A percentile compares a stretch with the other conserved stretches of the same genome.
These are phyloP conservation scores for Suillus variegatus DNA, from an alignment of 768 basidiomycete genomes.

Conservation along the genomic window DNA sequence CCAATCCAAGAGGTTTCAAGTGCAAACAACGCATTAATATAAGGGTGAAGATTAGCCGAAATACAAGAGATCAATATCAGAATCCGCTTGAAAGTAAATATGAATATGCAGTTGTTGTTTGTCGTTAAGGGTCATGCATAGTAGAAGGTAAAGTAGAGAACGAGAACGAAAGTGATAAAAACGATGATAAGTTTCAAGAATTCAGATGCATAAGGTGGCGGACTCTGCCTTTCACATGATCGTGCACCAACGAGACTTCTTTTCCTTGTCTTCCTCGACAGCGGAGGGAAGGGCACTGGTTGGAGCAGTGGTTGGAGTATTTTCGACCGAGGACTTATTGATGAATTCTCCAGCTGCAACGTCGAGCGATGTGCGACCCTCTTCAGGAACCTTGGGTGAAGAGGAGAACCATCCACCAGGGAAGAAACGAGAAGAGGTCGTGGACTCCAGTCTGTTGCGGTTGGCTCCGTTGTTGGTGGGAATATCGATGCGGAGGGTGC, in stretches of 20 bases:
- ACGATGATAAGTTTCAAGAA: slow-evolving; percentile 5
- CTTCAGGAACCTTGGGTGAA: slow-evolving; percentile 38
- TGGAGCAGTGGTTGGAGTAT: slow-evolving; percentile 10
- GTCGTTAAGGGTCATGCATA: slow-evolving; percentile 4
- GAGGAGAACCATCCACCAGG: slow-evolving; percentile 53
- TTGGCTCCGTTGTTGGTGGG: slow-evolving; percentile 15
- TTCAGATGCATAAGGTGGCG: slow-evolving; percentile 16
- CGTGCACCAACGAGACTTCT: slow-evolving; percentile 19
- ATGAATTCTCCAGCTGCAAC: slow-evolving; percentile 51
- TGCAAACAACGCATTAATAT: not conserved
- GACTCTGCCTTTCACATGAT: slow-evolving; percentile 14
- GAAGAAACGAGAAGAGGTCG: slow-evolving; percentile 57
- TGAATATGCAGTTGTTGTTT: slow-evolving; percentile 7
- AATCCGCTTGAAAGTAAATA: slow-evolving; percentile 9
- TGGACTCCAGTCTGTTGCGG: slow-evolving; percentile 49
- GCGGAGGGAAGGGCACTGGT: slow-evolving; percentile 11
- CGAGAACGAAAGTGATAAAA: slow-evolving; percentile 6
- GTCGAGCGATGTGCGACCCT: slow-evolving; percentile 50
- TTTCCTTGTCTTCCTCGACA: slow-evolving; percentile 15
- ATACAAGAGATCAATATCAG: slow-evolving; percentile 5
- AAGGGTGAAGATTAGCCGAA: slow-evolving; percentile 4
- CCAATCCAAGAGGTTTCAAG: not conserved
- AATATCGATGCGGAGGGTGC: slow-evolving; percentile 15
- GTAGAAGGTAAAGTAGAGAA: not conserved
- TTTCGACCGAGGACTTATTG: slow-evolving; percentile 9